Evolutionary conservation across 2,329 filamentous ascomycete genomes (phyloP), one percentile per base, ranked within the genome.

Genomic region (Ceratocystis variospora): DNA sequence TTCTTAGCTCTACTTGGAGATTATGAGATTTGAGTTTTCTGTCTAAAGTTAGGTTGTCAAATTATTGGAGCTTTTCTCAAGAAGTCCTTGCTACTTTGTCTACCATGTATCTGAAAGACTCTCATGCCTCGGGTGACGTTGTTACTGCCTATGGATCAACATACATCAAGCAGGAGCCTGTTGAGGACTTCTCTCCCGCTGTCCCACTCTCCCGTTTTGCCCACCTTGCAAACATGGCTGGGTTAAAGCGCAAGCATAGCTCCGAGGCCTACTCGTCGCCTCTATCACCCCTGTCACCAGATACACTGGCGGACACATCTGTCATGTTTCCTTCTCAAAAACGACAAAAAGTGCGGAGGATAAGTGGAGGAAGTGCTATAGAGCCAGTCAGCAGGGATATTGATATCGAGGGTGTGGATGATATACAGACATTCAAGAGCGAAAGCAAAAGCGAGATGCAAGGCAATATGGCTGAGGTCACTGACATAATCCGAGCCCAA

Each of bases 401-500:
- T 53, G 63, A 65, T 44, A 19, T 28, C 41, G 19, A 37, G 33
- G 33, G 41, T 25, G 46, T 50, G 61, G 44, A 63, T n/a, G 41
- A 25, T 48, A 28, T 48, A 45, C 61, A 63, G 31, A 48, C 61
- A 5, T 31, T 46, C 22, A 63, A 63, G 46, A 55, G 19, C 12
- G 57, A 66, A 37, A 65, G 12, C 25, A 55, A 41, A 28, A 53
- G 44, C 31, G 17, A 33, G 48, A 31, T n/a, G n/a, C 6, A 50
- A 22, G 25, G 48, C 48, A 53, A 53, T 53, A 41, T 65, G 31
- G 61, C 63, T 15, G 63, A 65, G 46, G 33, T 64, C 57, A 62
- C 22, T 33, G 68, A 69, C 59, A 44, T 64, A 12, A 88, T 97
- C 73, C 87, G 91, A 73, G 86, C 90, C 69, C 89, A 96, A 76